These are phyloP conservation scores for Fusarium sp. DNA, from an alignment of 2,329 filamentous ascomycete genomes.

Conservation along the genomic window DNA sequence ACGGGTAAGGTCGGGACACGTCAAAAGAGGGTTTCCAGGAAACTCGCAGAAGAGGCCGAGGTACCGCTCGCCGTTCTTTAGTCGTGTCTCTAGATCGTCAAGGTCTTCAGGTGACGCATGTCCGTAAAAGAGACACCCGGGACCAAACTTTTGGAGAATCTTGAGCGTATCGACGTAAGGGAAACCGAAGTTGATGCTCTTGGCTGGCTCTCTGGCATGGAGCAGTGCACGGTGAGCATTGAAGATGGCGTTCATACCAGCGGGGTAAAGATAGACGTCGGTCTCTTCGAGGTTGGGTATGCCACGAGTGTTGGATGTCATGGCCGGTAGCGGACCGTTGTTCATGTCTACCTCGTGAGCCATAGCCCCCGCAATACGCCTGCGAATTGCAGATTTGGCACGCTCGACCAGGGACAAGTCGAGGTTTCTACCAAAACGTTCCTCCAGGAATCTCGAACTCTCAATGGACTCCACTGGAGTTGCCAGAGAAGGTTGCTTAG, in stretches of 20 bases:
- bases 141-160: constrained; percentile 92
- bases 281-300: constrained; percentile 79
- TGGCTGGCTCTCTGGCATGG: constrained; percentile 70
- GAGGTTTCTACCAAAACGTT: constrained; percentile 92
- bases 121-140: constrained; percentile 90
- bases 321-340: constrained; percentile 40
- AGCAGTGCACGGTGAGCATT: constrained; percentile 83
- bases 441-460: constrained; percentile 86
- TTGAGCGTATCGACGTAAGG: constrained; percentile 98
- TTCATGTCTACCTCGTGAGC: constrained; percentile 73
- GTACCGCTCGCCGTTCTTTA: constrained; percentile 79
- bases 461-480: constrained; percentile 66
- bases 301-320: constrained; percentile 62
- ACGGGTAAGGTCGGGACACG: constrained; percentile 84
- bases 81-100: constrained; percentile 81
- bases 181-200: constrained; percentile 95
- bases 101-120: constrained; percentile 81
- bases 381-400: constrained; percentile 86
- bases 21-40: constrained; percentile 89
- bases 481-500: constrained; percentile 35
- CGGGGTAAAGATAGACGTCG: constrained; percentile 89
- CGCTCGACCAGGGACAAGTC: constrained; percentile 82
- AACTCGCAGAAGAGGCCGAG: constrained; percentile 94
- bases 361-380: constrained; percentile 89
- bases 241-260: constrained; percentile 96